A percentile compares a stretch with the other conserved stretches of the same genome.
Conservation (phyloP, 2,329 filamentous ascomycete genomes). For the Albifimbria verrucaria region DNA sequence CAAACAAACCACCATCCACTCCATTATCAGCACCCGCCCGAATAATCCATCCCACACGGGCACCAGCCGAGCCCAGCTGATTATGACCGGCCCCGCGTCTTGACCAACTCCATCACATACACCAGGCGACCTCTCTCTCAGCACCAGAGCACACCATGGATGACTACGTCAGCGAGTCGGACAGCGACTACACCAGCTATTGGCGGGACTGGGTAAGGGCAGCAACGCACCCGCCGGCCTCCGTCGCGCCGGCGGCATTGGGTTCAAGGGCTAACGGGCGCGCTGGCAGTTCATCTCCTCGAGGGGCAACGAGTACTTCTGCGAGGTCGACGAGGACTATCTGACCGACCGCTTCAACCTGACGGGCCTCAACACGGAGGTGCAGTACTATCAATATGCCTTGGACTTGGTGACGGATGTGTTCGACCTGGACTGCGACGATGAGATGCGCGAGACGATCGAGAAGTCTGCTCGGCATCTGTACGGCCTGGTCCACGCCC, state of each 20-base stretch:
- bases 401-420: slow-evolving; percentile 96
- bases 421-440: slow-evolving; percentile 97
- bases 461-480: slow-evolving; percentile 95
- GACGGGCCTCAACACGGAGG: slow-evolving; percentile 93
- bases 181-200: slow-evolving; percentile 98
- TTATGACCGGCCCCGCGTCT: slow-evolving; percentile 24
- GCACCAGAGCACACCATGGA: slow-evolving; percentile 62
- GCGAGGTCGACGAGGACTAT: slow-evolving; percentile 99
- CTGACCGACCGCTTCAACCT: slow-evolving; percentile 97
- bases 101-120: slow-evolving; percentile 2
- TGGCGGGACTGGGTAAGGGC: slow-evolving; percentile 96
- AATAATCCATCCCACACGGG: slow-evolving; percentile 1
- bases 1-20: not conserved
- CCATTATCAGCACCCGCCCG: not conserved
- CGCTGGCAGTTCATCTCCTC: slow-evolving; percentile 85
- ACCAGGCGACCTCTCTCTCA: not conserved
- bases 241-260: not conserved
- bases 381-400: slow-evolving; percentile 98
- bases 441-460: slow-evolving; percentile 96
- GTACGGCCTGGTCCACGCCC: slow-evolving; percentile 92
- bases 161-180: slow-evolving; percentile 95
- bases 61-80: slow-evolving; percentile 9
- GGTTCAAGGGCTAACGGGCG: not conserved
- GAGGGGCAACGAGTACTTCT: slow-evolving; percentile 97
- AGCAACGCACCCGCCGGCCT: not conserved